Evolutionary conservation across 441 rosid species (phyloP), one percentile per base, ranked within the genome.

Genomic region (Biscutella laevigata): DNA sequence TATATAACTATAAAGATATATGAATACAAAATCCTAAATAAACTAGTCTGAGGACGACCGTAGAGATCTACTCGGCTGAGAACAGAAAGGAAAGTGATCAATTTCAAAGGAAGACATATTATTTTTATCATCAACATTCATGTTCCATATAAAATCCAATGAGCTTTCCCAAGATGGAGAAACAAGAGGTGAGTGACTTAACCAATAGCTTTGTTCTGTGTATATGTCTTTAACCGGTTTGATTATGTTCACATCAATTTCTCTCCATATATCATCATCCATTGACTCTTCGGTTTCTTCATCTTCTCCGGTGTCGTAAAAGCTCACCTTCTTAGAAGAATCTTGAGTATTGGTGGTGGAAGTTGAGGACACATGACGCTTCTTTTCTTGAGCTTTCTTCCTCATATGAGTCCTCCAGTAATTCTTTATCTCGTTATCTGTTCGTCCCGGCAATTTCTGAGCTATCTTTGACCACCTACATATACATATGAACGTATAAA

Each of bases 351-450:
- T 76, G 45, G 17, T 44, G 28, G 53, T 16, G 11, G 91, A 70
- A 24, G 74, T 62, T 48, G 89, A 73, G 4, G 86, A 73, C 26
- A 42, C n/a, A 7, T 45, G 69, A 27, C 68, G 66, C 73, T 86
- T 92, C 74, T 62, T 80, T 53, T 76, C 84, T 61, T 94, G 97
- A 57, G 97, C 62, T 62, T 80, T 79, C 66, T 77, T 86, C 82
- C 85, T 88, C 79, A 80, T 83, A 68, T 83, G 95, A 53, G 95
- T 86, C 60, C 97, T 76, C 97, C 95, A 88, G 47, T 88, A 88
- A 39, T 88, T 88, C 74, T 88, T 88, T 36, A 88, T 88, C 66
- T 85, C 95, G 40, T 88, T 88, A 59, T 88, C 96, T 8, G 96
- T 88, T 66, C 97, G 69, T 34, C 97, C 95, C 0, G 97, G 97